Evolutionary conservation across 2,329 filamentous ascomycete genomes (phyloP), one percentile per base, ranked within the genome.

Genomic region (Cercospora sesami): DNA sequence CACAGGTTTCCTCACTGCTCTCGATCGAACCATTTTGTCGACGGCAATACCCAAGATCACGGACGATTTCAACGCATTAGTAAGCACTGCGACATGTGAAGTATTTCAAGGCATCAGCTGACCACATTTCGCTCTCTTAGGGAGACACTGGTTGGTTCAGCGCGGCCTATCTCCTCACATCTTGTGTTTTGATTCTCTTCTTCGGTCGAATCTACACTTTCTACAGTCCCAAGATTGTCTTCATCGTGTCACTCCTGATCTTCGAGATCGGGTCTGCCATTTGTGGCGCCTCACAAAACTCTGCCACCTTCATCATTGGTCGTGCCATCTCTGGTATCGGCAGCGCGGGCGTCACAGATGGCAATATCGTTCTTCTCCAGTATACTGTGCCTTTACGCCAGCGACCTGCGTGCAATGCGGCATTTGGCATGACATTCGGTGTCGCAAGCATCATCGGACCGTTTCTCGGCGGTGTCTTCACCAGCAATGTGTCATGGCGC

Each of bases 291-390:
- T 82, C 84, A 3, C 73, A 78, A 3, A 80, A 77, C 65, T 86
- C 86, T 72, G 68, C 77, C 2, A 84, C 83, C 79, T 76, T 88
- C 53, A 84, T 88, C 57, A 79, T 80, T 3, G 86, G 85, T 2
- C 79, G 86, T n/a, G 81, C 83, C 0, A 72, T 87, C 8, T 83
- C 86, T 67, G 86, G 86, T 9, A 76, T 84, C 16, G 85, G 84
- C 2, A 83, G 82, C 18, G 84, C 84, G 6, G 86, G 85, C 0
- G 77, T 87, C 31, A 75, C 84, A 63, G 78, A 77, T 2, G 82
- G 82, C 8, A 78, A 77, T 5, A 74, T 80, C 26, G 72, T 72
- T 18, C 64, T 75, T 14, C 66, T 75, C n/a, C 66, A 66, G 2
- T 36, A 60, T 18, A 60, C 60, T 28, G 67, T 72, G 18, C 64